Evolutionary conservation across 2,329 filamentous ascomycete genomes (phyloP), one percentile per base, ranked within the genome.

Genomic region (Ceratocystis diversiconidia): DNA sequence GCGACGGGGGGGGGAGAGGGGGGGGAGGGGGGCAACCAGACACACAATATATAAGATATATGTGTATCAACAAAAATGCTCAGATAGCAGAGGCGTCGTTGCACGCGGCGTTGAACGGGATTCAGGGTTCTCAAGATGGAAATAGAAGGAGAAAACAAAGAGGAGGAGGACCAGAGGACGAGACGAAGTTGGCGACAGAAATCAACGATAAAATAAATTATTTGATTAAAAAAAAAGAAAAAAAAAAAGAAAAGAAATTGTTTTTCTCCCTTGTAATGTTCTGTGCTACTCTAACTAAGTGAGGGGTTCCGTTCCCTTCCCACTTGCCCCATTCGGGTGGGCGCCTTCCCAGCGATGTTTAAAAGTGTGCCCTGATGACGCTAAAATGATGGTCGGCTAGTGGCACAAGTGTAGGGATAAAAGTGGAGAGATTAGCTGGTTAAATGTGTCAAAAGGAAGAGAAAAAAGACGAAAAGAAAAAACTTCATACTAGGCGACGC

Each of bases 41-140:
- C 12, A 30, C 52, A 17, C 25, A 22, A 22, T 50, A 50, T 50
- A 57, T 30, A 22, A 12, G 52, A 59, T 30, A 30, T 59, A 59
- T 59, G 48, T 59, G 52, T 59, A 59, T 59, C 52, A 59, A 17
- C 25, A 32, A 59, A 32, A 59, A 59, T 59, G 52, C 15, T 59
- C 52, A 59, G 52, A 59, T 59, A 59, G 52, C 52, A 59, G 52
- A 59, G 52, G 52, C 52, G 52, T 59, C 52, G 52, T 59, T 59
- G 52, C 52, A 30, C 52, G 7, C 52, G 22, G 30, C 32, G 3
- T 59, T 8, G 28, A 59, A 30, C 5, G 15, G 25, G 25, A 30
- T 59, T 36, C 17, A n/a, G 12, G 5, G 17, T 59, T 59, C n/a
- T 59, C 52, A 7, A 30, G 25, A 17, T 17, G 52, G 52, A 22